Evolutionary conservation across 2,329 filamentous ascomycete genomes (phyloP).

Genomic region (Alternaria rosae): DNA sequence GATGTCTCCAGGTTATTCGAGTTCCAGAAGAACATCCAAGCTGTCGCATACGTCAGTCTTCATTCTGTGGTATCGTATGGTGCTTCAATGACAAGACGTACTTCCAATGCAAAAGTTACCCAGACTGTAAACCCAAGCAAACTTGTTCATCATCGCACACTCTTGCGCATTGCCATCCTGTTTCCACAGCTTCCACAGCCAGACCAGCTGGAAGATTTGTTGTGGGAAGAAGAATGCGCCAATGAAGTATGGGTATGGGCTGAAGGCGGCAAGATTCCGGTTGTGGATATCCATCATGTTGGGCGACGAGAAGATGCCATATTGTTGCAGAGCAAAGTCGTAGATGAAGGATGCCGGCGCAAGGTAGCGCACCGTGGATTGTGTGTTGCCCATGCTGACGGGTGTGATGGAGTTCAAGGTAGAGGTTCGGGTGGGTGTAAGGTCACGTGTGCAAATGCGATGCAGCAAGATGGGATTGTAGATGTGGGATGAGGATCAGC

Average conservation of each 20-base stretch:
- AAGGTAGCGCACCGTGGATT: conserved; percentile 62
- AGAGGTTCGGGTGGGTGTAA: not conserved
- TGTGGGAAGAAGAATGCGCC: conserved; percentile 68
- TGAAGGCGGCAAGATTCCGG: conserved; percentile 65
- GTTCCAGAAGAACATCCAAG: conserved; percentile 71
- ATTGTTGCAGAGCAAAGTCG: conserved; percentile 67
- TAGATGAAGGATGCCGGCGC: conserved; percentile 63
- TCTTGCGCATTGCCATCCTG: conserved; percentile 56
- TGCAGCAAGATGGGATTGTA: not conserved
- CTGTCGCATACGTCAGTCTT: conserved; percentile 27
- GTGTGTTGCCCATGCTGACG: conserved; percentile 52
- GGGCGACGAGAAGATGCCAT: conserved; percentile 64
- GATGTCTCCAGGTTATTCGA: conserved; percentile 57
- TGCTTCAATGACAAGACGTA: conserved; percentile 38
- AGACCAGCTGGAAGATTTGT: conserved; percentile 65
- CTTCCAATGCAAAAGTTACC: conserved; percentile 68
- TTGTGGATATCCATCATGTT: conserved; percentile 69
- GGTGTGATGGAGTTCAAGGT: not conserved
- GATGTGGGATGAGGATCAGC: not conserved
- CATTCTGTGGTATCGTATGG: not conserved
- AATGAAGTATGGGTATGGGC: conserved; percentile 66
- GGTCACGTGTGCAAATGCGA: not conserved
- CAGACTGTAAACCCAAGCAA: conserved; percentile 62
- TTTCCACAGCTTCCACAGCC: conserved; percentile 65
- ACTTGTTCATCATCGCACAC: conserved; percentile 60